A percentile compares a stretch with the other conserved stretches of the same genome.
Conservation (phyloP, 805 yeast genomes). For the Groenewaldozyma salmanticensis region DNA sequence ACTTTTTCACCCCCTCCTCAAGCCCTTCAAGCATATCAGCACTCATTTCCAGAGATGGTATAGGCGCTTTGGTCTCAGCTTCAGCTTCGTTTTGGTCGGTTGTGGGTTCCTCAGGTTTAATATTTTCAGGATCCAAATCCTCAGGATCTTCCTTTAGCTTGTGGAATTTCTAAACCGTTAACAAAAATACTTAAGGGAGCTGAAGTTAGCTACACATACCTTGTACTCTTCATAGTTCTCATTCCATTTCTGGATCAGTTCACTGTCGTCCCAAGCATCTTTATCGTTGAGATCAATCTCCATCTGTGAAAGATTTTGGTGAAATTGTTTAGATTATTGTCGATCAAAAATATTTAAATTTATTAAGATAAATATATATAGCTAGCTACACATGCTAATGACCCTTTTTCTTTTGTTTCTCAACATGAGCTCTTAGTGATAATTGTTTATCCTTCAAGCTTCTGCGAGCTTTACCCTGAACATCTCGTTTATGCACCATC, state of each 20-base stretch:
- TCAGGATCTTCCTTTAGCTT: neutral
- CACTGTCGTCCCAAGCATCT: slow-evolving; percentile 21
- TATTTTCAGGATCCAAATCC: neutral
- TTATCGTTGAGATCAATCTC: slow-evolving; percentile 12
- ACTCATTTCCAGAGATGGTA: neutral
- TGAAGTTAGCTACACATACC: slow-evolving; percentile 2
- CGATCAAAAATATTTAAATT: neutral
- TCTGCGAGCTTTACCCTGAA: slow-evolving; percentile 86
- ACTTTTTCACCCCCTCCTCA: slow-evolving; percentile 13
- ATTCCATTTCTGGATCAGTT: slow-evolving; percentile 18
- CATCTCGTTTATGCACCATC: slow-evolving; percentile 94
- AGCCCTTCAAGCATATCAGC: slow-evolving; percentile 8
- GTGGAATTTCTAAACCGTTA: neutral
- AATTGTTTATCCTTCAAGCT: slow-evolving; percentile 87
- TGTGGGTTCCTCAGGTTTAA: neutral
- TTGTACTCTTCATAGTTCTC: slow-evolving; percentile 16
- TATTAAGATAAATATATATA: slow-evolving; percentile 1
- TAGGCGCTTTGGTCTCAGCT: neutral
- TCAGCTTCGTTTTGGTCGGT: slow-evolving; percentile 4
- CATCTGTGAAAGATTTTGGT: neutral
- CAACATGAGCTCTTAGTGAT: slow-evolving; percentile 74
- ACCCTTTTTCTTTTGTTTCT: slow-evolving; percentile 85
- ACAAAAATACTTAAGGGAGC: neutral
- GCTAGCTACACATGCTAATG: slow-evolving; percentile 26
- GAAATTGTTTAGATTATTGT: neutral